These are phyloP conservation scores for Harringtonia lauricola DNA, from an alignment of 2,329 filamentous ascomycete species.

Conservation along the genomic window DNA sequence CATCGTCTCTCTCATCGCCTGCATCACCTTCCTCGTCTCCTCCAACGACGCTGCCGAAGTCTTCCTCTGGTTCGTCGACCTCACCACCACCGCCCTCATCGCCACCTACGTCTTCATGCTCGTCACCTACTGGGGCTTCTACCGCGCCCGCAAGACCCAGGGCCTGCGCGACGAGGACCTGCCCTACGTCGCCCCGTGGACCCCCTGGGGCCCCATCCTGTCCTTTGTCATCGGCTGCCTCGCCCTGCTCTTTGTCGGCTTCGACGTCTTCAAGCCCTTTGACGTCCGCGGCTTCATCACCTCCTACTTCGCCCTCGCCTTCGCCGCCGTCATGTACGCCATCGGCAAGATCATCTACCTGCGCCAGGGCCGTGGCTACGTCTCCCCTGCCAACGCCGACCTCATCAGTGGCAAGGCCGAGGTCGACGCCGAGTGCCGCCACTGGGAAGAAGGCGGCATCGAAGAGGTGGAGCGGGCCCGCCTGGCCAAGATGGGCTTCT, in stretches of 20 bases:
- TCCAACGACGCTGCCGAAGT: constrained; percentile 22
- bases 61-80: constrained; percentile 28
- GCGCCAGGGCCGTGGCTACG: constrained; percentile 33
- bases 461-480: constrained; percentile 9
- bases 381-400: constrained; percentile 9
- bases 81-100: constrained; percentile 29
- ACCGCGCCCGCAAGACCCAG: constrained; percentile 23
- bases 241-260: constrained; percentile 34
- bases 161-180: constrained; percentile 19
- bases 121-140: constrained; percentile 25
- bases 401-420: constrained; percentile 13
- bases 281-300: constrained; percentile 33
- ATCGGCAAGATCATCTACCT: constrained; percentile 53
- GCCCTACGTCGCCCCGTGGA: constrained; percentile 23
- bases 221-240: constrained; percentile 8
- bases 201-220: constrained; percentile 25
- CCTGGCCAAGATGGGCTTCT: constrained; percentile 7
- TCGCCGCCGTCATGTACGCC: constrained; percentile 39
- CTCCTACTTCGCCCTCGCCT: constrained; percentile 46
- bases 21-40: constrained; percentile 27
- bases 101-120: constrained; percentile 30
- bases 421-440: constrained; percentile 27
- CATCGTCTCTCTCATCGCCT: constrained; percentile 21
- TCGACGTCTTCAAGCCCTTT: constrained; percentile 38
- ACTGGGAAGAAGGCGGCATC: constrained; percentile 14